phyloP scores from a whole-genome alignment of 1,284 basidiomycete genomes.

The Ceratobasidium sp. region DNA sequence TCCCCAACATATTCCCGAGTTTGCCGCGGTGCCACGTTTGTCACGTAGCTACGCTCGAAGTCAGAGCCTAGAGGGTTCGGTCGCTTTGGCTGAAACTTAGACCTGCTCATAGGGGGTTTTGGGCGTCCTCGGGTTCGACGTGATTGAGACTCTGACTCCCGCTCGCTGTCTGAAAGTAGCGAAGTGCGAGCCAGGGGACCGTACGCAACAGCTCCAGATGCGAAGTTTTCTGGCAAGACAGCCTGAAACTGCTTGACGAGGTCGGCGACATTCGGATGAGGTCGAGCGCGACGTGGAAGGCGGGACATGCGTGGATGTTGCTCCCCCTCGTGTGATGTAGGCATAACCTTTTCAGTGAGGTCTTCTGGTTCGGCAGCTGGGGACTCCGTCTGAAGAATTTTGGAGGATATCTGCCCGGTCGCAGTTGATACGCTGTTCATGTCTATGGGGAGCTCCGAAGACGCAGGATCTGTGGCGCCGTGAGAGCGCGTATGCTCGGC shows the following conservation, averaged over 20 bases:
- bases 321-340: background rate
- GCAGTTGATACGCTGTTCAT: background rate
- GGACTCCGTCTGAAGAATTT: conserved; percentile 8
- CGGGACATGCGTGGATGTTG: conserved; percentile 60
- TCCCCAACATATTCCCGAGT: conserved; percentile 51
- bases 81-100: conserved; percentile 47
- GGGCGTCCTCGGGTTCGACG: conserved; percentile 52
- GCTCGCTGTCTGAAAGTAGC: conserved; percentile 55
- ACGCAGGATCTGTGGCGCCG: background rate
- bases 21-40: conserved; percentile 81
- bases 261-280: conserved; percentile 80
- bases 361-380: conserved; percentile 26
- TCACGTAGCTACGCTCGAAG: conserved; percentile 88
- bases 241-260: conserved; percentile 86
- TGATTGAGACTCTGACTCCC: conserved; percentile 49
- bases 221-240: conserved; percentile 62
- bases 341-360: background rate
- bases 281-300: conserved; percentile 71
- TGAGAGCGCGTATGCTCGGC: background rate
- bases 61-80: conserved; percentile 66
- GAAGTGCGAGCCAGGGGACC: conserved; percentile 45
- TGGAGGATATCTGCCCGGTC: background rate
- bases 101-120: conserved; percentile 47
- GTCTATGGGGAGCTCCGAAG: background rate
- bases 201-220: conserved; percentile 39